phyloP scores from a whole-genome alignment of 2,329 filamentous ascomycete genomes.

The Pyrenochaeta sp. region DNA sequence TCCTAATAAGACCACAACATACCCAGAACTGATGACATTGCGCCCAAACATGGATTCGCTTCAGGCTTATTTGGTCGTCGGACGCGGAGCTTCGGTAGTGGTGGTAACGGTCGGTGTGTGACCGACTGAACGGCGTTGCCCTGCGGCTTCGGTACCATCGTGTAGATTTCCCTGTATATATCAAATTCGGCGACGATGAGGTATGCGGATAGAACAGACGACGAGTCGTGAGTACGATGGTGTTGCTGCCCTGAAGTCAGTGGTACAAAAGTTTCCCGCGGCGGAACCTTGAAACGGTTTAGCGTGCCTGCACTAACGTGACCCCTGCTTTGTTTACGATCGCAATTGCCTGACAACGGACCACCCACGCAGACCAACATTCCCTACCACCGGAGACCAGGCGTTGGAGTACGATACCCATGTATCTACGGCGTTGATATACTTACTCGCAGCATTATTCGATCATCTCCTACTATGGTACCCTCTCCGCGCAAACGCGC shows the following conservation, averaged over 20 bases:
- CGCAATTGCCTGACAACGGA: conserved; percentile 17
- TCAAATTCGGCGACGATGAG: neutral
- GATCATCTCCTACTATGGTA: conserved; percentile 29
- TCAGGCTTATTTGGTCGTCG: conserved; percentile 69
- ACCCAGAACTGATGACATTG: conserved; percentile 75
- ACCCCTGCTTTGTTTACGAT: conserved; percentile 26
- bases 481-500: conserved; percentile 43
- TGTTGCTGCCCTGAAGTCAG: conserved; percentile 3
- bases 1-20: conserved; percentile 28
- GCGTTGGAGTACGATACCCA: conserved; percentile 1
- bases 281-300: conserved; percentile 9
- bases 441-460: conserved; percentile 14
- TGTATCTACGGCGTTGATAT: conserved; percentile 23
- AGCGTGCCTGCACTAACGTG: conserved; percentile 15
- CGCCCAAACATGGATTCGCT: conserved; percentile 69
- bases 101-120: conserved; percentile 62
- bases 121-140: conserved; percentile 43
- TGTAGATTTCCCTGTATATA: conserved; percentile 14
- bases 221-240: conserved; percentile 6
- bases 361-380: conserved; percentile 17
- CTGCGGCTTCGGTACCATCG: conserved; percentile 50
- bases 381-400: conserved; percentile 9
- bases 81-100: conserved; percentile 70
- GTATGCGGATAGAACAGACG: neutral
- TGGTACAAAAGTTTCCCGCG: conserved; percentile 27